Evolutionary conservation across 1,139 yeast species (phyloP), one percentile per base, ranked within the genome.

Genomic region (Zygoascus sp.): DNA sequence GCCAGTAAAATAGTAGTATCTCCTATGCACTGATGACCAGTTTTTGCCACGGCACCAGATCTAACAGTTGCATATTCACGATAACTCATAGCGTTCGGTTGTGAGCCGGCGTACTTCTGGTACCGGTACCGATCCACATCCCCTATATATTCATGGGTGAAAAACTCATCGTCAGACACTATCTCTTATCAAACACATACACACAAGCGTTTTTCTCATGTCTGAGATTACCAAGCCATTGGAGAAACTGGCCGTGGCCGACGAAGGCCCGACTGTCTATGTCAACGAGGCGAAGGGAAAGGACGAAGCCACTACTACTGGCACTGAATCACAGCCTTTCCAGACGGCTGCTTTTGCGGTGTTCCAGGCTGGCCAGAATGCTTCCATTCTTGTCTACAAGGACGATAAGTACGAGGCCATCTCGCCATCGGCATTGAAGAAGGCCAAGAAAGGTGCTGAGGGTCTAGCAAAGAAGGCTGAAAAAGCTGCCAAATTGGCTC

Each of bases 401-500:
- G 80, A 71, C 30, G 83, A 77, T 47, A 89, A 79, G 32, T 94
- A 79, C 65, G 77, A 73, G 56, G 92, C 84, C 59, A 89, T 94
- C 60, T 75, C 92, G n/a, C 89, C 96, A 3, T 81, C 95, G 45
- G 97, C 96, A 5, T 73, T 90, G 63, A 94, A 94, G 72, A 92
- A 90, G 70, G 97, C 98, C 59, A 87, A 87, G 69, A 94, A 94
- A 68, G 97, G 96, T 50, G 92, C 86, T 53, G 97, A 90, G 37
- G 92, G 95, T 5, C 72, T 92, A 57, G 87, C 79, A 69, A 92
- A 90, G 73, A 94, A 90, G 70, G 83, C 80, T 44, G 94, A 85
- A 60, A 90, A 90, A 73, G 86, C 83, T 53, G 78, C 78, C 58
- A 76, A 80, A 61, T 74, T 73, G 45, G 86, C 79, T 42, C 81